Percentiles rank a stretch among this genome's conserved stretches.
Conservation (phyloP, 768 basidiomycete species). For the Coprinopsis marcescibilis region DNA sequence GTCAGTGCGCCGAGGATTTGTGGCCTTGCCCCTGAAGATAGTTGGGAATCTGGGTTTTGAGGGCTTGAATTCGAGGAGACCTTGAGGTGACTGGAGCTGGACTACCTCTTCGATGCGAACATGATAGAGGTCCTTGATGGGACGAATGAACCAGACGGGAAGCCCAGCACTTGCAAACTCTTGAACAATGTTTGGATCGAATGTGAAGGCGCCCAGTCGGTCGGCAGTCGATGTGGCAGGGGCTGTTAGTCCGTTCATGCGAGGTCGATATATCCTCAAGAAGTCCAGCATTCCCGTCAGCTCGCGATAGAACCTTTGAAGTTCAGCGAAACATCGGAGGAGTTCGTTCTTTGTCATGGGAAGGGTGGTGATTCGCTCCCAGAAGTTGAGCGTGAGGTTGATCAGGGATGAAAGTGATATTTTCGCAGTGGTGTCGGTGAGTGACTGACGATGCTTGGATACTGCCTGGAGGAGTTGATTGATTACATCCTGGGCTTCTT, state of each 20-base stretch:
- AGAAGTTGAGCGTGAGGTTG: background rate
- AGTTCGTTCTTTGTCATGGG: constrained; percentile 1
- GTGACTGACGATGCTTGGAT: background rate
- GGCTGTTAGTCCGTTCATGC: constrained; percentile 3
- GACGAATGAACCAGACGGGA: constrained; percentile 1
- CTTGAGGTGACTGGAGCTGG: background rate
- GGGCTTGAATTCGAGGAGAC: background rate
- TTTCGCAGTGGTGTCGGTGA: background rate
- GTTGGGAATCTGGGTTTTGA: background rate
- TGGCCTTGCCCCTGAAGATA: background rate
- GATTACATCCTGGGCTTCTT: too few relatives aligned
- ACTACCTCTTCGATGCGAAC: background rate
- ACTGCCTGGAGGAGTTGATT: too few relatives aligned
- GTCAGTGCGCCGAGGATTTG: background rate
- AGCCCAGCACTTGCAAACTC: background rate
- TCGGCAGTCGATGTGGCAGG: too few relatives aligned
- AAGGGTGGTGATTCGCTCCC: background rate
- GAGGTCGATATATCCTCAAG: constrained; percentile 8
- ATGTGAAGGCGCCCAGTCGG: background rate
- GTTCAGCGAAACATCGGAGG: constrained; percentile 4
- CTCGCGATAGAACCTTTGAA: constrained; percentile 14
- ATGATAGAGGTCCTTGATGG: background rate
- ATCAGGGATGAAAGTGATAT: background rate
- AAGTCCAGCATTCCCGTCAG: constrained; percentile 11
- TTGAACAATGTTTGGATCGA: background rate